Evolutionary conservation across 108 stramenopile genomes (phyloP).

Genomic region (Hondaea fermentalgiana): DNA sequence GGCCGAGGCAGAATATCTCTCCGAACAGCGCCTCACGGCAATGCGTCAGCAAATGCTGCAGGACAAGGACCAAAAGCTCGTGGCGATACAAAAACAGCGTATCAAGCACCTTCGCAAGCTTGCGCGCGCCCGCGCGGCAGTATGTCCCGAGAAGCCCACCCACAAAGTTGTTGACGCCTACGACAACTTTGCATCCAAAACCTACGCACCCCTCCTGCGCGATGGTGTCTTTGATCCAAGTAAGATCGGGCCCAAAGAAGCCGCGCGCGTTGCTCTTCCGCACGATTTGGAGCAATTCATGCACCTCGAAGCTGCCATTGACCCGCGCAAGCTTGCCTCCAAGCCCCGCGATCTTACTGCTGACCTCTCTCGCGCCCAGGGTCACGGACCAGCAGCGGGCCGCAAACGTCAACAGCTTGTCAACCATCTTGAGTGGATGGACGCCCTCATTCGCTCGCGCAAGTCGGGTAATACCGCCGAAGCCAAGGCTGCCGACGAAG

Average conservation of each 20-base stretch:
- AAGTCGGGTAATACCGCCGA: background rate
- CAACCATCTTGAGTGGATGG: slow-evolving; percentile 1
- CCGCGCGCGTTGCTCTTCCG: background rate
- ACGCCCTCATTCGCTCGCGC: background rate
- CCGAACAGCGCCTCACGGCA: slow-evolving; percentile 51
- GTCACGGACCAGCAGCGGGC: background rate
- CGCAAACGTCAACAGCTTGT: background rate
- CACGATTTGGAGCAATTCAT: background rate
- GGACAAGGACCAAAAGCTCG: slow-evolving; percentile 37
- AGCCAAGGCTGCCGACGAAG: background rate
- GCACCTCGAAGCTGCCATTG: background rate
- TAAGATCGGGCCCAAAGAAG: background rate
- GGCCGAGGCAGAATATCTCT: slow-evolving; percentile 38
- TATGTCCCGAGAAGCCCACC: background rate
- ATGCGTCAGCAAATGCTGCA: slow-evolving; percentile 42
- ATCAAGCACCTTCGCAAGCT: slow-evolving; percentile 55
- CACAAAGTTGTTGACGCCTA: slow-evolving; percentile 56
- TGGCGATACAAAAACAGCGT: slow-evolving; percentile 35
- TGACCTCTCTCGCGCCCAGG: too few species aligned
- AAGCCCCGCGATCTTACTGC: background rate
- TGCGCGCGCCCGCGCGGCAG: slow-evolving; percentile 27
- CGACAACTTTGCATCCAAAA: slow-evolving; percentile 34
- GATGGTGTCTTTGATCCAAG: slow-evolving; percentile 26
- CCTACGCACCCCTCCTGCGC: slow-evolving; percentile 51
- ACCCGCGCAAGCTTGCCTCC: background rate